Base-by-base conservation (phyloP, 805 yeast species). In the Cyberlindnera suaveolens region DNA sequence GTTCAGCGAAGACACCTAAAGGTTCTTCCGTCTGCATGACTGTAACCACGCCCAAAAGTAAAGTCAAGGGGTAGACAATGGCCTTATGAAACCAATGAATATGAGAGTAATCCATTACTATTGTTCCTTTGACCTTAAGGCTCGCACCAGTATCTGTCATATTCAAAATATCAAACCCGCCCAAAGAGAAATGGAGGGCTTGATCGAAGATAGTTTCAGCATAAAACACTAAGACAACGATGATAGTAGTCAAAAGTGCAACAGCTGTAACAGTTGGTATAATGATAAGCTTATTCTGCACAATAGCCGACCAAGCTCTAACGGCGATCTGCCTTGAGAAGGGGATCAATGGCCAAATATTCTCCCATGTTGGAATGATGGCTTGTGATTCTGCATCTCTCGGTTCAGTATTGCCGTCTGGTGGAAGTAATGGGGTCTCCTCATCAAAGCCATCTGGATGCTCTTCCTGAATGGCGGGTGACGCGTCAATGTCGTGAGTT, bases 91-190 rank as follows among this genome's bases (percentile, higher is more conserved):
- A 43, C 48, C 47, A 46, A 16, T 38, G 15, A 6, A 48, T 40
- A 6, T 39, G 34, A 1, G 50, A 35, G 40, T 55, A 57, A 19
- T 57, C 49, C 41, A 53, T 47, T 8, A 38, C 30, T 19, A 54
- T 20, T 1, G 47, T 27, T 4, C 46, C 46, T 5, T 44, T 32
- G 7, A 51, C 38, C 18, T 18, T 33, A 6, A 48, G 38, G 6
- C 29, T 37, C n/a, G 53, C 14, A 1, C 61, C 61, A 4, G 37
- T n/a, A 3, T 46, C 46, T 2, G 51, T 47, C 11, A 50, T 26
- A 1, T 44, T 46, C 4, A 27, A 33, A 7, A 54, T 17, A 7
- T 49, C 41, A 17, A 50, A 4, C 2, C 29, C 31, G 5, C 42
- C 45, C 5, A 54, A 5, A 26, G 19, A 41, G 4, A 51, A 3